phyloP scores from a whole-genome alignment of 1,284 basidiomycete species.

The Flammula alnicola region DNA sequence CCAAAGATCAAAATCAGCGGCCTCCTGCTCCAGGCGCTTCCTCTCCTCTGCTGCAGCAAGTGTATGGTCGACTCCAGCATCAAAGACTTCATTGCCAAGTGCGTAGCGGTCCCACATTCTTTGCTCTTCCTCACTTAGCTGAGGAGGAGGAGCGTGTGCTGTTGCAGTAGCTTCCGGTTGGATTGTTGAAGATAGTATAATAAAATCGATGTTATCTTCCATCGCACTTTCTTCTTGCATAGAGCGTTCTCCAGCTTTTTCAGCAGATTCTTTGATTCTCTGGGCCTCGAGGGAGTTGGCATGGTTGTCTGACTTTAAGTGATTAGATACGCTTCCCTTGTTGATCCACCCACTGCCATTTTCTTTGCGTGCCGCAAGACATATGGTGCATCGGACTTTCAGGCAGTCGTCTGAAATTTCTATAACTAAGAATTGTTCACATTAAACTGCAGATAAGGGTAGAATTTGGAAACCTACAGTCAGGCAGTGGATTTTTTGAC shows the following conservation, averaged over 20 bases:
- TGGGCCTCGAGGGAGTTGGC: slow-evolving; percentile 2
- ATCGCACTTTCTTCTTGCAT: slow-evolving; percentile 17
- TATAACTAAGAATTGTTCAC: slow-evolving; percentile 12
- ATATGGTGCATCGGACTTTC: slow-evolving; percentile 21
- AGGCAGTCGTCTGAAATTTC: slow-evolving; percentile 18
- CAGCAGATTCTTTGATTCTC: neutral
- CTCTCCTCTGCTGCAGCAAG: slow-evolving; percentile 16
- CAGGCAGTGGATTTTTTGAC: neutral
- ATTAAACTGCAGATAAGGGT: neutral
- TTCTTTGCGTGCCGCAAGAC: slow-evolving; percentile 11
- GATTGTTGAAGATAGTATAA: slow-evolving; percentile 8
- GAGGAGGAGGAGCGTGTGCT: slow-evolving; percentile 1
- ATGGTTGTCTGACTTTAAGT: slow-evolving; percentile 12
- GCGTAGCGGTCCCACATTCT: slow-evolving; percentile 14
- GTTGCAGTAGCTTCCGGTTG: neutral
- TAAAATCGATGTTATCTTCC: slow-evolving; percentile 17
- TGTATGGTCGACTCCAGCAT: slow-evolving; percentile 20
- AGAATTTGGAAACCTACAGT: neutral
- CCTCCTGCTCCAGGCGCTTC: slow-evolving; percentile 16
- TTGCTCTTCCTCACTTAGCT: slow-evolving; percentile 12
- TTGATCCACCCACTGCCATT: slow-evolving; percentile 17
- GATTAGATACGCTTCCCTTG: slow-evolving; percentile 9
- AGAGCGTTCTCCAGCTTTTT: slow-evolving; percentile 8
- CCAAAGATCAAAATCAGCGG: slow-evolving; percentile 19
- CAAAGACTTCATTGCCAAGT: slow-evolving; percentile 12